A percentile compares a stretch with the other conserved stretches of the same genome.
These are phyloP conservation scores for Penicillium sp. DNA, from an alignment of 2,329 filamentous ascomycete genomes.

Conservation along the genomic window DNA sequence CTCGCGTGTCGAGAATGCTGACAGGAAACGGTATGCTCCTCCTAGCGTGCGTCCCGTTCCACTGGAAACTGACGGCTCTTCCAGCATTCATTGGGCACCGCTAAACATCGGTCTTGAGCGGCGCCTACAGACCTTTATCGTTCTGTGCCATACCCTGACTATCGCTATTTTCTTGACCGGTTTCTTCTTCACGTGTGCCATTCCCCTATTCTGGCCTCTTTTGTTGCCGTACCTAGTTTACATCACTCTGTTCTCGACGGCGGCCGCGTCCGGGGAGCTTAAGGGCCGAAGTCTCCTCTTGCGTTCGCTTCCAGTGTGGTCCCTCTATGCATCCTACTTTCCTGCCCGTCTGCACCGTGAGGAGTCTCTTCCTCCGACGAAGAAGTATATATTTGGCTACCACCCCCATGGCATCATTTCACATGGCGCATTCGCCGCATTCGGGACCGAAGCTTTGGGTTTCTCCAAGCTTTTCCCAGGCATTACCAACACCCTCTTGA, in stretches of 20 bases:
- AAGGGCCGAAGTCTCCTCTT: conserved; percentile 69
- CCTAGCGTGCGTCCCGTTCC: not conserved
- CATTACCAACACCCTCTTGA: conserved; percentile 89
- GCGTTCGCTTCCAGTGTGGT: conserved; percentile 73
- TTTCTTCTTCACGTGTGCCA: conserved; percentile 88
- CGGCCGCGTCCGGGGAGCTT: conserved; percentile 69
- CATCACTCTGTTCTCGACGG: conserved; percentile 68
- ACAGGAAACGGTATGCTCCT: conserved; percentile 14
- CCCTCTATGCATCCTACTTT: conserved; percentile 86
- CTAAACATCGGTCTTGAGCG: conserved; percentile 66
- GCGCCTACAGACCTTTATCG: conserved; percentile 71
- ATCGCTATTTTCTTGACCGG: conserved; percentile 67
- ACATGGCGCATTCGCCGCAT: conserved; percentile 89
- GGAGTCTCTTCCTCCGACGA: conserved; percentile 67
- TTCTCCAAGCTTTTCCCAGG: conserved; percentile 86
- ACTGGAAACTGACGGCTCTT: conserved; percentile 6
- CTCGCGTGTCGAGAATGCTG: not conserved
- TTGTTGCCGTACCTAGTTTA: conserved; percentile 75
- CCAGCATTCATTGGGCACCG: conserved; percentile 77
- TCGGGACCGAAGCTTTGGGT: conserved; percentile 82
- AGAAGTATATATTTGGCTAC: conserved; percentile 96
- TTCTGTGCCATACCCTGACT: conserved; percentile 67
- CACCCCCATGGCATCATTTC: conserved; percentile 97
- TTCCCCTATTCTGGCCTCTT: conserved; percentile 85
- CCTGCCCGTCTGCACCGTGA: conserved; percentile 85